Evolutionary conservation across 1,139 yeast species (phyloP), one percentile per base, ranked within the genome.

Genomic region (Saccharomycopsis hybrid): DNA sequence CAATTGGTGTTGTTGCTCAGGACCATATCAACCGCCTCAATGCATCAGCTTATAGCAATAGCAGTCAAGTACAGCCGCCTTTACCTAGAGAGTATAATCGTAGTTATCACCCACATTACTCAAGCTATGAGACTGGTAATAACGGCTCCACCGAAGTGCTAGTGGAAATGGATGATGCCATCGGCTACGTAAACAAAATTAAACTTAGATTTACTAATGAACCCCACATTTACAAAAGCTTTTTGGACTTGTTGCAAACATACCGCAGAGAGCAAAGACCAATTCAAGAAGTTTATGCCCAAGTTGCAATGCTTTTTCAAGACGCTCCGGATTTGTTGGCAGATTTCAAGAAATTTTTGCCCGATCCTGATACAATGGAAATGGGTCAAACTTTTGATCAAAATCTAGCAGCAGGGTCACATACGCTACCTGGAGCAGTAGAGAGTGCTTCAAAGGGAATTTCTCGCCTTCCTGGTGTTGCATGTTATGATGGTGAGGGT

Each of bases 231-330:
- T 92, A 92, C 71, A 94, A 94, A 68, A 90, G 84, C 60, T 92
- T 92, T 61, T 73, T 94, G 68, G 99, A 94, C 65, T 92, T 92
- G 51, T 72, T 92, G 60, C 98, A 92, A 65, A 90, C 97, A 38
- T 92, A 92, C 65, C 97, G 92, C 70, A 79, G 96, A 54, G 98
- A 92, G 61, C 96, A 89, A 62, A 85, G 89, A 60, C 96, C 97
- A 43, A 92, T 92, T 53, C 83, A 88, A 49, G 97, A 92, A 62
- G 97, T 92, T 7, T 92, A 92, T 62, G 84, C 88, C 52, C 97
- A 92, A 63, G 97, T 92, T 1, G 87, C 97, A 1, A 76, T 81
- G 29, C 72, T 92, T 51, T 92, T 92, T 70, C 83, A 88, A 53
- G 87, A 87, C 60, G 95, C 97, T 4, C 98, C 97, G 1, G 98